Conservation (phyloP, 2,329 filamentous ascomycete genomes). For the Talaromyces sp. region DNA sequence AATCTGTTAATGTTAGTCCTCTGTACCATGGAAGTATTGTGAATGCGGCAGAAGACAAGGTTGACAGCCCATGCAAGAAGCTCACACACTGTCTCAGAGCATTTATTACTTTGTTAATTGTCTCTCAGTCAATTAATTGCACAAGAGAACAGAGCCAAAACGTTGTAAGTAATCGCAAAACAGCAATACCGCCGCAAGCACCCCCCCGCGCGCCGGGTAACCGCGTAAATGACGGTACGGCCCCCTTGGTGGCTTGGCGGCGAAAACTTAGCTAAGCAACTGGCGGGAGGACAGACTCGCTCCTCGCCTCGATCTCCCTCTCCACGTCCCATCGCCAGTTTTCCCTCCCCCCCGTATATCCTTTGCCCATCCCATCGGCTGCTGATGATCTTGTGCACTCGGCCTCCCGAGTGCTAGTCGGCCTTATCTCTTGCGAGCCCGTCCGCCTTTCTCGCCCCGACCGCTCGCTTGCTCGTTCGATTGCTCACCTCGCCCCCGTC, state of each 20-base stretch:
- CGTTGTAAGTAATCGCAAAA: neutral
- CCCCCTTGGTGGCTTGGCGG: neutral
- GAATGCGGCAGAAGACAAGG: no score
- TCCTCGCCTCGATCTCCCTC: slow-evolving; percentile 11
- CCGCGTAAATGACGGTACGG: neutral
- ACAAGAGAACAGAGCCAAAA: no score
- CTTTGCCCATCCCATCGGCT: neutral
- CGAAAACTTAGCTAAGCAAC: neutral
- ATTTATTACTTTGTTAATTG: no score
- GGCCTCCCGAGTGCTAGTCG: slow-evolving; percentile 19
- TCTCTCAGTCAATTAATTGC: no score
- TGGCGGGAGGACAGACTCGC: neutral
- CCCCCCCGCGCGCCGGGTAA: neutral
- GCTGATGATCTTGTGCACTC: slow-evolving; percentile 25
- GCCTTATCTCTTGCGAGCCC: slow-evolving; percentile 16
- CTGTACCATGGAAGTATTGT: no score
- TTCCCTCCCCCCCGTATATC: neutral
- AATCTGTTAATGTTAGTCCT: no score
- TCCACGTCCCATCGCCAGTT: slow-evolving; percentile 5
- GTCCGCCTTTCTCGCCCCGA: slow-evolving; percentile 21
- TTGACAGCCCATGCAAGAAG: no score
- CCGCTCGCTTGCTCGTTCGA: slow-evolving; percentile 19
- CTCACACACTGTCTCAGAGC: no score
- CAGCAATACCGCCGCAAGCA: neutral
- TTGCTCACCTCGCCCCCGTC: slow-evolving; percentile 19